Conservation (phyloP, 805 yeast species). For the Kodamaea leandrae region DNA sequence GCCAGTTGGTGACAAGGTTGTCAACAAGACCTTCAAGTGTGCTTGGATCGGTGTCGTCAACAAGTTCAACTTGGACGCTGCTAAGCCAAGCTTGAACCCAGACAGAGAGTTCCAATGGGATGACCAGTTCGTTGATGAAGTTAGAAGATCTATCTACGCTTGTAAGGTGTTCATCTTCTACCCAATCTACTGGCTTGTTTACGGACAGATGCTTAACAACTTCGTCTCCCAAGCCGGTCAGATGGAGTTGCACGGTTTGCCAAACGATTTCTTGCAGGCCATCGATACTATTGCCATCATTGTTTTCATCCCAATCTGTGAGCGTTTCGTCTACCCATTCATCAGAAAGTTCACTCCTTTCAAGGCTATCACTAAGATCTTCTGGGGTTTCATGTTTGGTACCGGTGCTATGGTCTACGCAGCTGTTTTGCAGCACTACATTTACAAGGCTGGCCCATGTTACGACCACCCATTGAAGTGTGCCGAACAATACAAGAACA, state of each 20-base stretch:
- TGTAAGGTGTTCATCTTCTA: constrained; percentile 71
- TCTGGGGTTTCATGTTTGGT: constrained; percentile 66
- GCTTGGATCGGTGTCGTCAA: constrained; percentile 44
- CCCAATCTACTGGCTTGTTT: constrained; percentile 73
- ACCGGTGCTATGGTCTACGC: constrained; percentile 69
- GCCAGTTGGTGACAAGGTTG: constrained; percentile 61
- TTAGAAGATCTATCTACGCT: constrained; percentile 59
- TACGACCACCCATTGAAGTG: constrained; percentile 61
- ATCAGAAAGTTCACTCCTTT: constrained; percentile 49
- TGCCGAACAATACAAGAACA: constrained; percentile 33
- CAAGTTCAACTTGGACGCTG: constrained; percentile 49
- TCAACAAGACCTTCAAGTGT: constrained; percentile 50
- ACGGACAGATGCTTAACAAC: constrained; percentile 68
- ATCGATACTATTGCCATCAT: constrained; percentile 75
- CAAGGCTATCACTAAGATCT: constrained; percentile 70
- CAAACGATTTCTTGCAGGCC: constrained; percentile 76
- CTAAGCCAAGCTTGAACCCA: constrained; percentile 56
- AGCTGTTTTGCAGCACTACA: constrained; percentile 68
- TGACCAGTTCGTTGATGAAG: constrained; percentile 73
- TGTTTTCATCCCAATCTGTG: constrained; percentile 72
- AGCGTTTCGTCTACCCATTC: constrained; percentile 51
- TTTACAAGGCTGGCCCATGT: constrained; percentile 73
- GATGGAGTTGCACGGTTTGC: constrained; percentile 73
- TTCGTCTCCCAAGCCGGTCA: constrained; percentile 72
- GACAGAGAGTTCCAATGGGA: constrained; percentile 54